These are phyloP conservation scores for Phanerochaete carnosa DNA, from an alignment of 768 basidiomycete genomes.

Conservation along the genomic window DNA sequence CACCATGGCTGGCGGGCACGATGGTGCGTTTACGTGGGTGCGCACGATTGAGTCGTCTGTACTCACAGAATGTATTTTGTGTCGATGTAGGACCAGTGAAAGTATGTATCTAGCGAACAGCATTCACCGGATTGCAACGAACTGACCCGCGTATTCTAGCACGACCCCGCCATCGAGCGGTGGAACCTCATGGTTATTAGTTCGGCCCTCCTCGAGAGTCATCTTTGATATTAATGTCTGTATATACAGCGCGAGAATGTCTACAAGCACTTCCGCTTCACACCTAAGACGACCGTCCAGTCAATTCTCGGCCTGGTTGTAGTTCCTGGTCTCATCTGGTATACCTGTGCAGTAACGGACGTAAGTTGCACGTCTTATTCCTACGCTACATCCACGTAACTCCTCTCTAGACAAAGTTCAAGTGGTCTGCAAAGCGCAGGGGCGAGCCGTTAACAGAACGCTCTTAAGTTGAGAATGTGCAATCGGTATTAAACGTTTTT, in stretches of 20 bases:
- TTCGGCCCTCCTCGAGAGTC: neutral
- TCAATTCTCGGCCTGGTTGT: constrained; percentile 60
- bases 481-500: neutral
- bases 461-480: neutral
- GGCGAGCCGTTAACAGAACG: constrained; percentile 34
- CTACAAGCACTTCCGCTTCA: constrained; percentile 84
- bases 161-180: constrained; percentile 52
- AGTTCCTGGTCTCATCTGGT: constrained; percentile 53
- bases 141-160: constrained; percentile 20
- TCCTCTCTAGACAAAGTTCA: constrained; percentile 45
- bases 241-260: constrained; percentile 69
- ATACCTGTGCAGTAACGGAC: constrained; percentile 39
- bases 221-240: neutral
- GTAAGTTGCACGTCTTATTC: constrained; percentile 25
- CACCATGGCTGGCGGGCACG: constrained; percentile 49
- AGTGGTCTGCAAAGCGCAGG: constrained; percentile 50
- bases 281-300: constrained; percentile 59
- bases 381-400: neutral
- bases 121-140: neutral
- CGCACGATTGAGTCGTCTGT: neutral
- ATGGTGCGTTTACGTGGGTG: neutral
- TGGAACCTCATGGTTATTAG: constrained; percentile 54
- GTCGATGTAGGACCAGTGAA: constrained; percentile 50
- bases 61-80: constrained; percentile 18
- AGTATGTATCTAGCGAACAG: constrained; percentile 29